These are phyloP conservation scores for Magnusiomyces paraingens DNA, from an alignment of 1,139 yeast genomes.

Conservation along the genomic window DNA sequence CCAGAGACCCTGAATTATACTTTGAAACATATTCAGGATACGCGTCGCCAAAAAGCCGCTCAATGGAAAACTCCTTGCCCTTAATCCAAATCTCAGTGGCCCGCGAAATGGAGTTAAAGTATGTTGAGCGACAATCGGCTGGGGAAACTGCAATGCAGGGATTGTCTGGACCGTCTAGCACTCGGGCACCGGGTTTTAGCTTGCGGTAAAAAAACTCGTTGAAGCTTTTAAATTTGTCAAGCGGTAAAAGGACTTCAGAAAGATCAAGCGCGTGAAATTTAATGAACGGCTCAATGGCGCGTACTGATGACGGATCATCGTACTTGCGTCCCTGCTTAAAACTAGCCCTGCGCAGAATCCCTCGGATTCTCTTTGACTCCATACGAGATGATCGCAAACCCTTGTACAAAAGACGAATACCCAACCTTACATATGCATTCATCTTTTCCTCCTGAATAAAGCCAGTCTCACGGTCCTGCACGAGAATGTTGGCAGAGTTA, in stretches of 20 bases:
- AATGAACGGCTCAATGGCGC: conserved; percentile 69
- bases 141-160: conserved; percentile 59
- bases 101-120: conserved; percentile 51
- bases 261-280: conserved; percentile 73
- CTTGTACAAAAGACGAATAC: conserved; percentile 75
- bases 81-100: conserved; percentile 89
- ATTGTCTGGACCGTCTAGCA: conserved; percentile 51
- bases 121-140: conserved; percentile 84
- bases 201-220: conserved; percentile 85
- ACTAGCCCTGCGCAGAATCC: conserved; percentile 56
- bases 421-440: conserved; percentile 81
- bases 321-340: conserved; percentile 79
- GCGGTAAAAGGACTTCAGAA: conserved; percentile 54
- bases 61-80: conserved; percentile 68
- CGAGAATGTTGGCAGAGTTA: conserved; percentile 87
- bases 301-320: conserved; percentile 59
- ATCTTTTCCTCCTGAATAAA: conserved; percentile 85
- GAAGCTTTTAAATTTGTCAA: conserved; percentile 55
- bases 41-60: conserved; percentile 55
- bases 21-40: conserved; percentile 45
- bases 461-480: conserved; percentile 87
- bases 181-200: conserved; percentile 64
- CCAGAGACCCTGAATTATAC: conserved; percentile 55
- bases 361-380: conserved; percentile 54
- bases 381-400: conserved; percentile 48